phyloP scores from a whole-genome alignment of 352 stramenopile genomes.

The Phytophthora pistaciae region DNA sequence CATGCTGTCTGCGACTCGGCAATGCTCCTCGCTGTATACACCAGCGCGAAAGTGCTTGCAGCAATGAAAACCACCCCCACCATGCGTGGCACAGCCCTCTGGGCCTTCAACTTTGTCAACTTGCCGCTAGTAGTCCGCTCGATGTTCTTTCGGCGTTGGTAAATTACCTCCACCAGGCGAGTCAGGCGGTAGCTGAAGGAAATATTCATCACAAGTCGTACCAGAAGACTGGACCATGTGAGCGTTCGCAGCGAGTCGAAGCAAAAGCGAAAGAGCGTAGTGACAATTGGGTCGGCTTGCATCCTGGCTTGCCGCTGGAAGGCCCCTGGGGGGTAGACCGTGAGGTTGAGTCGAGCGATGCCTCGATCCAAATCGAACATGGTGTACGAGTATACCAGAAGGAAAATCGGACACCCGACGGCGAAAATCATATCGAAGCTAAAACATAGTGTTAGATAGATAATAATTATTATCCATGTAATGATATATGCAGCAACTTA shows the following conservation, averaged over 20 bases:
- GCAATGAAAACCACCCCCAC: slow-evolving; percentile 9
- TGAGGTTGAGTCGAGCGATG: slow-evolving; percentile 20
- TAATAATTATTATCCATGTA: not conserved
- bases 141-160: slow-evolving; percentile 4
- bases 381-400: slow-evolving; percentile 28
- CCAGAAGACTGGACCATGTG: slow-evolving; percentile 11
- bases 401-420: slow-evolving; percentile 26
- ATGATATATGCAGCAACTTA: slow-evolving; percentile 9
- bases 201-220: slow-evolving; percentile 31
- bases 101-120: slow-evolving; percentile 1
- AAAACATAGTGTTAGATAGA: not conserved
- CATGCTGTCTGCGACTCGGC: slow-evolving; percentile 9
- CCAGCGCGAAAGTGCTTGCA: slow-evolving; percentile 2
- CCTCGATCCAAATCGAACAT: slow-evolving; percentile 30
- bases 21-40: slow-evolving; percentile 23
- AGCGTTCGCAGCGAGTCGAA: slow-evolving; percentile 35
- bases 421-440: slow-evolving; percentile 40
- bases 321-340: slow-evolving; percentile 11
- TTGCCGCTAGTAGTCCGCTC: not conserved
- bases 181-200: slow-evolving; percentile 34
- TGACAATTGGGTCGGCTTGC: slow-evolving; percentile 16
- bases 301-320: slow-evolving; percentile 26
- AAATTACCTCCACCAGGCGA: slow-evolving; percentile 26
- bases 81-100: slow-evolving; percentile 7
- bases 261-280: slow-evolving; percentile 25